Conservation (phyloP, 148 eudicot species). For the Heliosperma pusillum region DNA sequence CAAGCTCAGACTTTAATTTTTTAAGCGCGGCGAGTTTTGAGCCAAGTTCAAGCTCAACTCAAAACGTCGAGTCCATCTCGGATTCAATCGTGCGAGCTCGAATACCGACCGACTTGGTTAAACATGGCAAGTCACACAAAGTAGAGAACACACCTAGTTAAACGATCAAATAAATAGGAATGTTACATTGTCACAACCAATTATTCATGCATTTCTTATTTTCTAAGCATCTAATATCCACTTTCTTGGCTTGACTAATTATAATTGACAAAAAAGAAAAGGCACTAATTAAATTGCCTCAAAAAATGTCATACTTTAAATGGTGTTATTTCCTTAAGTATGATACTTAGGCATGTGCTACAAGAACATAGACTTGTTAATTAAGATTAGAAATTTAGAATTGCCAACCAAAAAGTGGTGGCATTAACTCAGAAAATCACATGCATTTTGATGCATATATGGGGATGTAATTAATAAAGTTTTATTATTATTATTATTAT, state of each 20-base stretch:
- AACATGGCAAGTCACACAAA: slow-evolving; percentile 4
- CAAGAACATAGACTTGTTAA: slow-evolving; percentile 2
- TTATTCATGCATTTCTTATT: not conserved
- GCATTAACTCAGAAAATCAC: not conserved
- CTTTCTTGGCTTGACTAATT: too few species aligned
- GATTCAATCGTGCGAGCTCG: too few species aligned
- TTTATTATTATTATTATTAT: too few species aligned
- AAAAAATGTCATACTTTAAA: not conserved
- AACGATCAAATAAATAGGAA: not conserved
- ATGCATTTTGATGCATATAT: not conserved
- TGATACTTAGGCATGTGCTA: slow-evolving; percentile 7
- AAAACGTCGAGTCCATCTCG: too few species aligned
- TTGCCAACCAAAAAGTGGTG: not conserved
- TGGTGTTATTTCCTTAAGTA: not conserved
- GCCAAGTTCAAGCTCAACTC: not conserved
- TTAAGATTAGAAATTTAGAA: slow-evolving; percentile 9
- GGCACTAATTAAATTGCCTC: not conserved
- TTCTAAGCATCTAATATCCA: slow-evolving; percentile 4
- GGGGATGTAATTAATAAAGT: too few species aligned
- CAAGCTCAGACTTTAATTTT: too few species aligned
- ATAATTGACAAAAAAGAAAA: too few species aligned
- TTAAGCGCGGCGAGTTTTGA: too few species aligned
- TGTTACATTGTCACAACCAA: not conserved
- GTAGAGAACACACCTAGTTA: not conserved
- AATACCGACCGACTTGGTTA: too few species aligned